Conservation (phyloP, 1,284 basidiomycete species). For the Fomes fomentarius region DNA sequence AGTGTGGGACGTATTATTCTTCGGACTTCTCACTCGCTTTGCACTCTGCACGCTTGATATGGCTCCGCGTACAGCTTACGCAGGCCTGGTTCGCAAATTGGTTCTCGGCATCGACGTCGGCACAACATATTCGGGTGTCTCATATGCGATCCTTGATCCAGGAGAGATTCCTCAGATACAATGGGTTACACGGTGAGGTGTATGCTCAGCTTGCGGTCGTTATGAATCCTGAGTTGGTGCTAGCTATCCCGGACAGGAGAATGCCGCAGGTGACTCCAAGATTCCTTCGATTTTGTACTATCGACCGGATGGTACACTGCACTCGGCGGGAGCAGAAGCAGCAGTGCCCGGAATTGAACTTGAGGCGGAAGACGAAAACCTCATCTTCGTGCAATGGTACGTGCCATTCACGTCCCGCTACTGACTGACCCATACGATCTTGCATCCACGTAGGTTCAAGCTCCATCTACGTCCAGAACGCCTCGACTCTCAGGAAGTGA, state of each 20-base stretch:
- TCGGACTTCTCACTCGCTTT: too few species aligned
- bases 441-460: constrained; percentile 59
- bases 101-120: constrained; percentile 56
- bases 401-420: not conserved
- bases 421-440: not conserved
- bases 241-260: constrained; percentile 47
- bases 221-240: not conserved
- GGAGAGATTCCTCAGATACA: constrained; percentile 50
- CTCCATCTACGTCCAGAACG: constrained; percentile 50
- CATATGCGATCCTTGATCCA: constrained; percentile 49
- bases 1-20: too few species aligned
- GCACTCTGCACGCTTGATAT: too few species aligned
- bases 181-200: constrained; percentile 44
- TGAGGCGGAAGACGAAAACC: constrained; percentile 48
- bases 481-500: constrained; percentile 30
- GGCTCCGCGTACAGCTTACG: constrained; percentile 17
- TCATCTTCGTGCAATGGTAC: constrained; percentile 55
- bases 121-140: constrained; percentile 55
- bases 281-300: constrained; percentile 62
- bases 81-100: constrained; percentile 38
- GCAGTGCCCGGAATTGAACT: constrained; percentile 43
- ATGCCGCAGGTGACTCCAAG: constrained; percentile 48
- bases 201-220: not conserved
- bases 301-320: constrained; percentile 44
- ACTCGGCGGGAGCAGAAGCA: constrained; percentile 58